Conservation (phyloP, 306 rosid species). For the Glycine soja region DNA sequence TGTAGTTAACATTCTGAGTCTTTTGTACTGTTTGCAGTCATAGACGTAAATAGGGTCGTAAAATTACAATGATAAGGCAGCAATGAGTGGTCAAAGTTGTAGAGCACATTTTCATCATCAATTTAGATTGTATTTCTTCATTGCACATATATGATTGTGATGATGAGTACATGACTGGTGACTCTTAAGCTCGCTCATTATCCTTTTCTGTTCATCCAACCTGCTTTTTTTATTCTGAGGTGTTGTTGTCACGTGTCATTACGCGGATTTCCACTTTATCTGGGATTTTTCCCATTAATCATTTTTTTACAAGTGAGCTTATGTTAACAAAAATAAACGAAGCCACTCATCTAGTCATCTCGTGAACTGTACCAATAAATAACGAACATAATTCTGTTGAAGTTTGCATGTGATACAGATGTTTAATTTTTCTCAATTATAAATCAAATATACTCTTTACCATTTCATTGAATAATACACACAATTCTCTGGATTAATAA, state of each 20-base stretch:
- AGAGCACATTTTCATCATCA: conserved; percentile 50
- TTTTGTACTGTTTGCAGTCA: conserved; percentile 48
- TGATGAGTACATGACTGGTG: conserved; percentile 5
- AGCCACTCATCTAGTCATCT: too few relatives aligned
- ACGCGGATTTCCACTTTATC: conserved; percentile 20
- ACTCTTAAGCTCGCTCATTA: neutral
- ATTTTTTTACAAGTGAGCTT: neutral
- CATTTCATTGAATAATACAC: too few relatives aligned
- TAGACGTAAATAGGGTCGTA: conserved; percentile 57
- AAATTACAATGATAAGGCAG: conserved; percentile 41
- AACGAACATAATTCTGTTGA: too few relatives aligned
- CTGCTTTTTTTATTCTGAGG: neutral
- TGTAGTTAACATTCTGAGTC: conserved; percentile 64
- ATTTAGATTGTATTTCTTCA: conserved; percentile 52
- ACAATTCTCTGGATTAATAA: too few relatives aligned
- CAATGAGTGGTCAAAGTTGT: conserved; percentile 53
- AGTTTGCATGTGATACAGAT: too few relatives aligned
- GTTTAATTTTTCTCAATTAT: too few relatives aligned
- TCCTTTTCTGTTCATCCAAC: neutral
- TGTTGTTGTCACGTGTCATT: neutral
- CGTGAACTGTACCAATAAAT: too few relatives aligned
- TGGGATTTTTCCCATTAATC: neutral
- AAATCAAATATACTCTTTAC: too few relatives aligned
- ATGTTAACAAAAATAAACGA: neutral
- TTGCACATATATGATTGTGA: conserved; percentile 40